Evolutionary conservation across 2,329 filamentous ascomycete species (phyloP), one percentile per base, ranked within the genome.

Genomic region (Scopulariopsis brevicaulis): DNA sequence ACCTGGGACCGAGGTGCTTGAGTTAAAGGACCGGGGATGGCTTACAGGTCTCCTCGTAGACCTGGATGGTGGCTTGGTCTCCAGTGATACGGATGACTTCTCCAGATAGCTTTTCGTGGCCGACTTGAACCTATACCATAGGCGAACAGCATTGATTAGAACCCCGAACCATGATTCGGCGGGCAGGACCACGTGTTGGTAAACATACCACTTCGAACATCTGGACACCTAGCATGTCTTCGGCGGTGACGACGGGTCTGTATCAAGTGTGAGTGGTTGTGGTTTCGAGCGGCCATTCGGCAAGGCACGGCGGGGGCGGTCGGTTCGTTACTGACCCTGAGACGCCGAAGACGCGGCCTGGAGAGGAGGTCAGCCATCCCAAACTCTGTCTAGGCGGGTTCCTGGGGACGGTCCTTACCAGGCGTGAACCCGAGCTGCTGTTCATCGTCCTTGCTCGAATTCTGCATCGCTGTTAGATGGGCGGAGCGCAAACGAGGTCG

Each of bases 171-270:
- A 15, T 46, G 12, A 22, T 22, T 22, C 11, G 28, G 55, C 14
- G 11, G 35, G n/a, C 32, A 20, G 25, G 20, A n/a, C 18, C 15
- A 40, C n/a, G 22, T n/a, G 18, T 32, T 48, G n/a, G 25, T 22
- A 28, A 54, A 73, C 84, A 66, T 80, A 91, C 91, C 78, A 99
- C 81, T 78, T 99, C 94, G 84, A 97, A 96, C 94, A 99, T 99
- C 74, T 94, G 92, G 82, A 94, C 94, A 73, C 94, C 94, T 70
- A 93, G 90, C 92, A 99, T 96, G 75, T 96, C 86, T 79, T 97
- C 93, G 71, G 93, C 94, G 66, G 99, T 83, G 68, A 99, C 87
- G 79, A 99, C 94, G 70, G 94, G 94, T 65, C 89, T 86, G 64
- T 51, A 40, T 20, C 18, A 34, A 15, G 46, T 37, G 32, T 35